Evolutionary conservation across 352 stramenopile genomes (phyloP).

Genomic region (Phytopythium boreale): DNA sequence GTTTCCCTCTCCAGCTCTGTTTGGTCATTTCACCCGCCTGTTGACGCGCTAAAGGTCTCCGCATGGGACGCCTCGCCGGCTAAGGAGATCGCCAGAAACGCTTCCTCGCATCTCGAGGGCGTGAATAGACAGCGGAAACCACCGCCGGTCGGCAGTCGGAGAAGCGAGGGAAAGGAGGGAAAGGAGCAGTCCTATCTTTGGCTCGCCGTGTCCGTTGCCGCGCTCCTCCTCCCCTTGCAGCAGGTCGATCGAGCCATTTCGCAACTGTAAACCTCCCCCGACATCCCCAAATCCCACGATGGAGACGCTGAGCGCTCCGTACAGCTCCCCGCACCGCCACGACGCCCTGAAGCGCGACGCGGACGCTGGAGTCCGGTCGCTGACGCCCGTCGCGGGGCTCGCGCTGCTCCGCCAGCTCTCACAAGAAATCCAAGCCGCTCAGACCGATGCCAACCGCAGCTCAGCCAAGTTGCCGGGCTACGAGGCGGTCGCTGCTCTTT

Average conservation of each 20-base stretch:
- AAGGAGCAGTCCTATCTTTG: background rate
- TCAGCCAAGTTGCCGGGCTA: background rate
- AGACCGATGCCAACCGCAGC: background rate
- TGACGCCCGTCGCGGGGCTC: slow-evolving; percentile 1
- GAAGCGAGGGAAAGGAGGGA: background rate
- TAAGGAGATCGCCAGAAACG: background rate
- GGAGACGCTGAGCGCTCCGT: background rate
- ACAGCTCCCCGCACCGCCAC: background rate
- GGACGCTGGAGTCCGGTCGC: background rate
- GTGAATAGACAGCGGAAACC: background rate
- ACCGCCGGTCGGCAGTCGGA: background rate
- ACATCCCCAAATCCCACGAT: background rate
- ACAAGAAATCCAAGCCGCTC: background rate
- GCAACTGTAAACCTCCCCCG: background rate
- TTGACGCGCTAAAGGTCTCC: background rate
- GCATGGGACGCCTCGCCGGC: background rate
- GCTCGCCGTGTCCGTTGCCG: background rate
- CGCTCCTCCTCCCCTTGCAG: background rate
- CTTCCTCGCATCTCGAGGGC: background rate
- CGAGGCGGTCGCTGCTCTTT: slow-evolving; percentile 24
- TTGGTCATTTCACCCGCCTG: background rate
- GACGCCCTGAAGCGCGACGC: background rate
- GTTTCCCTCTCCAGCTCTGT: background rate
- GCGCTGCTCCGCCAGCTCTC: slow-evolving; percentile 5
- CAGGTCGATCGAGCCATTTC: background rate